Evolutionary conservation across 805 yeast genomes (phyloP), one percentile per base, ranked within the genome.

Genomic region (Debaryomyces tyrocola): DNA sequence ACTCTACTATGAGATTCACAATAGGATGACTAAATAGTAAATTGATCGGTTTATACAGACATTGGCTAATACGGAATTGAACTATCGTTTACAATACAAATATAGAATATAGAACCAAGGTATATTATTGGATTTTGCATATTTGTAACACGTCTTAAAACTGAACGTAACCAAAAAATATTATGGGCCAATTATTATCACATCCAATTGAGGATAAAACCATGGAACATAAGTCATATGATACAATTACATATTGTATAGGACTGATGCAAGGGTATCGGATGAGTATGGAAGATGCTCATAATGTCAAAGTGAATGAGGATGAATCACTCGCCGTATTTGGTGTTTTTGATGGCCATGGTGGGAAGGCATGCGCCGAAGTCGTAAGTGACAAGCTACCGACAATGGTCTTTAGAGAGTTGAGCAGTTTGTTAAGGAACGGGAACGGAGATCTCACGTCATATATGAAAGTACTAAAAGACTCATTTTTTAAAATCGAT

Each of bases 301-400:
- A 83, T 62, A 74, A 80, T 49, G 78, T 82, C 17, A 57, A 74
- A 35, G 69, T 78, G 39, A 76, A 71, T 47, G 76, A 73, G 41
- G 72, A 69, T 48, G 73, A 69, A 28, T 39, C 66, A 10, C 51
- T 69, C 24, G 69, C 79, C 10, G 74, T 86, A 2, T 85, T 83
- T 61, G 90, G 85, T 0, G 86, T 87, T 1, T 87, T 84, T 63
- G 95, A 87, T 63, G 95, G 95, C 2, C 95, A 87, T 62, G 95
- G 95, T 2, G 91, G 92, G 12, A 71, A 77, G 5, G 75, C 77
- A 20, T 75, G 86, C 18, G 82, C 91, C 1, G 73, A 73, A 31
- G 79, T 69, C 50, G 63, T 86, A 4, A 73, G 82, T 36, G 70
- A 70, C 18, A 58, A 60, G 18, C 64, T 82, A 20, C 74, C 75